Evolutionary conservation across 2,329 filamentous ascomycete species (phyloP).

Genomic region (Parasarocladium wereldwijsianum): DNA sequence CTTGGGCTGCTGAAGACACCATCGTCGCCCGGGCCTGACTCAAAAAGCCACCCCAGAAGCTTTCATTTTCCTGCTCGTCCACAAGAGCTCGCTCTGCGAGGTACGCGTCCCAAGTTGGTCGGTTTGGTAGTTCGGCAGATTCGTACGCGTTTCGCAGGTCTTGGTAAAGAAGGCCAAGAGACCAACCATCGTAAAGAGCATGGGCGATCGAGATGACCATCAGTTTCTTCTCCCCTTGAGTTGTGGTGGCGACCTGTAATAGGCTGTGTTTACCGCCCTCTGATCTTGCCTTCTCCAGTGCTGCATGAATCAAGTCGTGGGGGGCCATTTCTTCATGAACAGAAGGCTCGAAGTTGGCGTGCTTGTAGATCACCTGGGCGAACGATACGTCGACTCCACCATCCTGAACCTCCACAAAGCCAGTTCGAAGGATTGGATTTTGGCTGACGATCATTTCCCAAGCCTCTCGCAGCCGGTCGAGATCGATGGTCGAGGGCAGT

Average conservation of each 20-base stretch:
- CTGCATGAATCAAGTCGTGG: constrained; percentile 18
- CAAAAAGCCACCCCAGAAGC: constrained; percentile 62
- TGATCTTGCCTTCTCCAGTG: constrained; percentile 20
- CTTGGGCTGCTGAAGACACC: constrained; percentile 8
- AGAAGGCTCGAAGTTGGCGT: constrained; percentile 10
- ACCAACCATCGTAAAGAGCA: constrained; percentile 83
- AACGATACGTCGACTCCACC: constrained; percentile 35
- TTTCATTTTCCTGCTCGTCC: constrained; percentile 10
- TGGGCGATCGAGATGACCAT: constrained; percentile 63
- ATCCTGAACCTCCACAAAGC: constrained; percentile 53
- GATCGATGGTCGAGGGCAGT: constrained; percentile 38
- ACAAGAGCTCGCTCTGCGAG: constrained; percentile 20
- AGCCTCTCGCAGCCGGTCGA: constrained; percentile 40
- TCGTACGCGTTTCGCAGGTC: constrained; percentile 54
- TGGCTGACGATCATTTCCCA: constrained; percentile 43
- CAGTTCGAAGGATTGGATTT: constrained; percentile 62
- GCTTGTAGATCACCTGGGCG: constrained; percentile 30
- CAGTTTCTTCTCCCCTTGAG: constrained; percentile 19
- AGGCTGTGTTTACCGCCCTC: not conserved
- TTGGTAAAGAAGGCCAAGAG: constrained; percentile 56
- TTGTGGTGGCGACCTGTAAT: constrained; percentile 32
- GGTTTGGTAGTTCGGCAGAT: constrained; percentile 13
- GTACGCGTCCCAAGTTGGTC: constrained; percentile 35
- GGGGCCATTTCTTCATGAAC: constrained; percentile 18
- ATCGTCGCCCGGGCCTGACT: constrained; percentile 28